Evolutionary conservation across 164 flowering plant genomes (phyloP), one percentile per base, ranked within the genome.

Genomic region (Houttuynia cordata): DNA sequence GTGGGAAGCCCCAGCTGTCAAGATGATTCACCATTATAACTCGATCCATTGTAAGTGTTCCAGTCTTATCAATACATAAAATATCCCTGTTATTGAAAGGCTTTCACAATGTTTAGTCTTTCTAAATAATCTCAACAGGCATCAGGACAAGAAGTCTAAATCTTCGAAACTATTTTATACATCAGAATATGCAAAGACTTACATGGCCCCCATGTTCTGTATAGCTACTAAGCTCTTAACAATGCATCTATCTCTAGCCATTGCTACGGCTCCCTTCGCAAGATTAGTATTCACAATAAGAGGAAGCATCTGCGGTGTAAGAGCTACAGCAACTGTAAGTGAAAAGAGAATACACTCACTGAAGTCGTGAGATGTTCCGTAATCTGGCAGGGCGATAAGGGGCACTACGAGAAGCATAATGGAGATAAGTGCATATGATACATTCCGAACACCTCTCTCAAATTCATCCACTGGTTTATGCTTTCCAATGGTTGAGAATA

Each of bases 291-390:
- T 84, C 6, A 87, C 80, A 62, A 87, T 76, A 21, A 87, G 82
- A 56, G 90, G 94, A 70, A 84, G 86, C 90, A 84, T 84, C 65
- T 87, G 90, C 59, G 94, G 94, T 60, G 90, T 87, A 57, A 87
- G 81, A 8, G 82, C 88, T 67, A 80, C 75, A 21, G 94, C 88
- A 64, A 83, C 84, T 7, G 94, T 83, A 57, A 83, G 73, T 42
- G 81, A 88, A 55, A 84, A 84, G 34, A 87, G 73, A 62, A 81
- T 24, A 58, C 84, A 71, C 47, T 74, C 76, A 51, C 76, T 73
- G 62, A 69, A 20, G 65, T 64, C 39, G 58, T 58, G 51, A 56
- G 82, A 74, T 42, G 79, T 62, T 57, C 59, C 61, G 64, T 80
- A 81, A 62, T 73, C 74, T 22, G 59, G 22, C 51, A 81, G 4